Conservation (phyloP, 345 rosid species). For the Melastoma malabathricum region DNA sequence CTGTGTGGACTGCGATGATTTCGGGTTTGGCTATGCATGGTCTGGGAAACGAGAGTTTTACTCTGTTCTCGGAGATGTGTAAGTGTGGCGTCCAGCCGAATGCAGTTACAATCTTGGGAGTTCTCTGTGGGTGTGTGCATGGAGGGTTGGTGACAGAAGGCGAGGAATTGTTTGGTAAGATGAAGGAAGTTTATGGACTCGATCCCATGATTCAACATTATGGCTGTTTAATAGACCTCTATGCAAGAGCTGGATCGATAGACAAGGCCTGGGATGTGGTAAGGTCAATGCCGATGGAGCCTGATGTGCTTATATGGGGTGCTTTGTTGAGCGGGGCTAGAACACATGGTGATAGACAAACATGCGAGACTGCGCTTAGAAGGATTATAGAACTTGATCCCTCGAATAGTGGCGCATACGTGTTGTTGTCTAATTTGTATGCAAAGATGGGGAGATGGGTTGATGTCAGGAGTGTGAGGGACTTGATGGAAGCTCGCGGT, state of each 20-base stretch:
- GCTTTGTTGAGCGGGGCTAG: slow-evolving; percentile 36
- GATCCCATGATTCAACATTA: slow-evolving; percentile 26
- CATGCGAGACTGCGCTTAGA: slow-evolving; percentile 22
- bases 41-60: slow-evolving; percentile 15
- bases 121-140: slow-evolving; percentile 31
- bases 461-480: slow-evolving; percentile 25
- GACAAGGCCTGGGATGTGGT: slow-evolving; percentile 26
- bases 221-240: slow-evolving; percentile 45
- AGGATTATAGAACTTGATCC: slow-evolving; percentile 31
- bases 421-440: slow-evolving; percentile 30
- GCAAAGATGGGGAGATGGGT: slow-evolving; percentile 31
- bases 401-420: slow-evolving; percentile 23
- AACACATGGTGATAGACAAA: slow-evolving; percentile 26
- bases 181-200: slow-evolving; percentile 23
- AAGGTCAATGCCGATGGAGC: slow-evolving; percentile 29
- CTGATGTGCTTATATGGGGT: slow-evolving; percentile 41
- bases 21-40: slow-evolving; percentile 28
- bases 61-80: slow-evolving; percentile 13
- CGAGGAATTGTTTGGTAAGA: slow-evolving; percentile 22
- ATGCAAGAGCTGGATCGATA: slow-evolving; percentile 33
- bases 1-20: slow-evolving; percentile 31
- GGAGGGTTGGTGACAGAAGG: slow-evolving; percentile 29
- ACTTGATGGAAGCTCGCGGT: slow-evolving; percentile 26
- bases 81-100: slow-evolving; percentile 10
- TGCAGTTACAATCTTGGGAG: slow-evolving; percentile 13